Base-by-base conservation (phyloP, 2,329 filamentous ascomycete species). In the Aspergillus ochraceus region DNA sequence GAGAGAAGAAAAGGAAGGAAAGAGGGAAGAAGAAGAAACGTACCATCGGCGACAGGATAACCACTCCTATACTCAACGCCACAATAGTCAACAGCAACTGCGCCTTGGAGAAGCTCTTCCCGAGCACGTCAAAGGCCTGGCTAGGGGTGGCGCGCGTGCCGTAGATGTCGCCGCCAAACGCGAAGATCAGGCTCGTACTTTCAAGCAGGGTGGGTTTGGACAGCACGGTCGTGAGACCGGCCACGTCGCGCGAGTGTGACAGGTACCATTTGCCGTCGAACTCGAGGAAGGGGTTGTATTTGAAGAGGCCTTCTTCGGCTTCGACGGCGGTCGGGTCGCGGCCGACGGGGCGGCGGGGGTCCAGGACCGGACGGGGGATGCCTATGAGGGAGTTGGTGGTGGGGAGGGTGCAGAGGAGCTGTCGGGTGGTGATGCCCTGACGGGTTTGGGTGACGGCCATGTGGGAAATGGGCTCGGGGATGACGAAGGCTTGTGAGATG, bases 21-120 rank as follows among this genome's bases (percentile, higher is more conserved):
- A 8, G 49, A 30, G 57, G 39, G 19, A 45, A 58, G 45, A 12
- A 20, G n/a, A 42, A 22, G 30, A 17, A 12, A 46, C 90, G 81
- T 83, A 97, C 95, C 86, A 98, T 87, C 29, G 95, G 95, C 55
- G 88, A 88, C 70, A 98, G 80, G 58, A 91, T 85, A 64, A 88
- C 75, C 17, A 97, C 94, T 50, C 92, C 92, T 45, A 86, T 83
- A 50, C 85, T 86, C 66, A 98, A 81, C 19, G 91, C 94, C 46
- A 90, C 81, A 42, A 99, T 92, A 0, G 95, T 99, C 17, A 85
- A 82, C 42, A 97, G 76, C 71, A 99, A 85, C 67, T 92, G 90
- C 58, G 92, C 73, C 81, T 96, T 97, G 74, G 94, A 95, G 76
- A 99, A 99, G 2, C 91, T 91, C 77, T 92, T 95, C 63, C 92